Percentiles rank a stretch among this genome's conserved stretches.
These are phyloP conservation scores for Trichoderma koningiopsis DNA, from an alignment of 2,329 filamentous ascomycete species.

Conservation along the genomic window DNA sequence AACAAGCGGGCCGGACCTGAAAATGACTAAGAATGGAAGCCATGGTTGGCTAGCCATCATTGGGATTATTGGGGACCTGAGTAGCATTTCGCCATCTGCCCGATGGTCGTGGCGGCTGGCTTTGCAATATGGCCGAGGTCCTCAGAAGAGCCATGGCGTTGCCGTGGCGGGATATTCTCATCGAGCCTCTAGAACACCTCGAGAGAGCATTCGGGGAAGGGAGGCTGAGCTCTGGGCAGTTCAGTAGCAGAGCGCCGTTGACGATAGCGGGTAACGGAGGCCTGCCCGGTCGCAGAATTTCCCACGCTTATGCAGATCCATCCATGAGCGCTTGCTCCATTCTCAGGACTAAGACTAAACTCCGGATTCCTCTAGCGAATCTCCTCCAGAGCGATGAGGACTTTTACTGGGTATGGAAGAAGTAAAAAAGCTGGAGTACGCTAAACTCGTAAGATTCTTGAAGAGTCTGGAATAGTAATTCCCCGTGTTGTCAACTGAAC, in stretches of 20 bases:
- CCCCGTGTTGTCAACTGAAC: conserved; percentile 12
- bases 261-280: conserved; percentile 1
- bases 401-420: neutral
- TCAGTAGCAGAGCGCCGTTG: neutral
- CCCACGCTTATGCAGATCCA: conserved; percentile 2
- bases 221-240: neutral
- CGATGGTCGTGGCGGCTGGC: conserved; percentile 23
- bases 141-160: conserved; percentile 1
- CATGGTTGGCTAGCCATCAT: conserved; percentile 13
- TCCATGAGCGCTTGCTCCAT: conserved; percentile 4
- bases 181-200: conserved; percentile 3
- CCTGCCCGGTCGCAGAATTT: neutral
- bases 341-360: neutral
- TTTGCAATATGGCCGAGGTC: conserved; percentile 17
- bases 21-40: conserved; percentile 7
- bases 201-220: neutral
- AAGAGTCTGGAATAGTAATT: neutral
- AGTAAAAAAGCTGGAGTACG: conserved; percentile 12
- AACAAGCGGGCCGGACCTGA: conserved; percentile 23
- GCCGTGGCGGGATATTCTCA: neutral
- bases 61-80: conserved; percentile 6
- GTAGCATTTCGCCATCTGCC: conserved; percentile 11
- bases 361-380: conserved; percentile 4
- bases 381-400: conserved; percentile 5
- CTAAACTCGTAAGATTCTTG: neutral